Evolutionary conservation across 306 rosid genomes (phyloP).

Genomic region (Senna siamea): DNA sequence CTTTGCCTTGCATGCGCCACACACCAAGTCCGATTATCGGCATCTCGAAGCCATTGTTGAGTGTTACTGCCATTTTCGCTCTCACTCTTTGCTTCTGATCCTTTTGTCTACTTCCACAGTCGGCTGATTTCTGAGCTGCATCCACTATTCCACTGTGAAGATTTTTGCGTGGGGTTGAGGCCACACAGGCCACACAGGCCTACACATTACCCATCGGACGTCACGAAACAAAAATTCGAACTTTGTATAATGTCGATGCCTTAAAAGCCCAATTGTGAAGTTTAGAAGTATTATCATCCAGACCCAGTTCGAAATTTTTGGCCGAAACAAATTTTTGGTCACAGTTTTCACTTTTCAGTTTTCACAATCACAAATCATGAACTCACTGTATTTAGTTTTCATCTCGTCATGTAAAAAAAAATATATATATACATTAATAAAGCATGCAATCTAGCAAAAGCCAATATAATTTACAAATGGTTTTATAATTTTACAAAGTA

Average conservation of each 20-base stretch:
- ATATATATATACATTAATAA: too few species aligned
- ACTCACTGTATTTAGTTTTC: too few species aligned
- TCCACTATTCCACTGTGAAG: not conserved
- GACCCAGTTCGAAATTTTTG: too few species aligned
- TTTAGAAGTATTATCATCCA: too few species aligned
- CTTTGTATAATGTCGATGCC: not conserved
- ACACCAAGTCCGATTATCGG: conserved; percentile 76
- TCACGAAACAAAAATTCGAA: not conserved
- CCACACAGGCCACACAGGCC: not conserved
- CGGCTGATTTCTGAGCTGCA: not conserved
- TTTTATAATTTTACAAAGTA: too few species aligned
- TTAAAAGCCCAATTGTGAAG: conserved; percentile 27
- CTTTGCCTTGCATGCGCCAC: conserved; percentile 81
- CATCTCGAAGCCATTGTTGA: conserved; percentile 83
- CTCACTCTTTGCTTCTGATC: not conserved
- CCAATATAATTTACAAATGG: too few species aligned
- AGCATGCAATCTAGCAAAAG: too few species aligned
- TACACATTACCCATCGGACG: not conserved
- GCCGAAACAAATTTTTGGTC: too few species aligned
- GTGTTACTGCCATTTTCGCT: conserved; percentile 57
- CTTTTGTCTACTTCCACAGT: not conserved
- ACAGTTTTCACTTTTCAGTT: too few species aligned
- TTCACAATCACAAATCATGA: too few species aligned
- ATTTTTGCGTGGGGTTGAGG: not conserved
- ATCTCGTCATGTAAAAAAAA: too few species aligned